Base-by-base conservation (phyloP, 139 green algal species). In the Yamagishiella unicocca region DNA sequence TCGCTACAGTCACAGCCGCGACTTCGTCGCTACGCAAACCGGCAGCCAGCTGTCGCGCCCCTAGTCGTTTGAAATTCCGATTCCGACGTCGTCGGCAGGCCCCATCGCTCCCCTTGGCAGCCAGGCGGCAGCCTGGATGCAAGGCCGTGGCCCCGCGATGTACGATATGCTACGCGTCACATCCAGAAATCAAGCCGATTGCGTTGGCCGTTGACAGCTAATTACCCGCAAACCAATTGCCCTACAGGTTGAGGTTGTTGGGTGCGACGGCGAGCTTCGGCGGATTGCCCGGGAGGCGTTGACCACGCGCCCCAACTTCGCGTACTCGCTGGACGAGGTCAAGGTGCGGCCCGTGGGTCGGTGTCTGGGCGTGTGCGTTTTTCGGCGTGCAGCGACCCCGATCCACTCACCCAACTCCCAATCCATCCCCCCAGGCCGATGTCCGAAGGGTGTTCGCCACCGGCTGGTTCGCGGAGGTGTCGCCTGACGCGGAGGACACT, bases 231-330 rank as follows among this genome's bases (percentile, higher is more conserved):
- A n/a, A n/a, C n/a, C n/a, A n/a, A 12, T 17, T 58, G 50, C 12
- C 64, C n/a, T 19, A n/a, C 90, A 97, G 93, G 91, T 98, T n/a
- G 94, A 96, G 53, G 88, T 98, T 22, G 81, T 92, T 66, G 96
- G 96, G 0, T 93, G 95, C n/a, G 90, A 95, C 4, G 94, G 93
- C 0, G 92, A 96, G 73, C 94, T 99, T 37, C 89, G 93, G 83
- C 35, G 88, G 8, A 87, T 98, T 7, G 97, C 93, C 27, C 50
- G 90, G 64, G 40, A 73, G 7, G 93, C 93, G 25, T 84, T 99
- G 24, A 93, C 83, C 50, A 96, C 93, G 1, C 92, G 95, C 14
- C 96, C 97, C 50, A 99, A 99, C 90, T 99, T 98, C 87, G 92
- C 95, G 2, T 98, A 99, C 89, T 98, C 97, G 9, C 80, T 95